These are phyloP conservation scores for Kodamaea hsintzibuensis DNA, from an alignment of 805 yeast genomes.

Conservation along the genomic window DNA sequence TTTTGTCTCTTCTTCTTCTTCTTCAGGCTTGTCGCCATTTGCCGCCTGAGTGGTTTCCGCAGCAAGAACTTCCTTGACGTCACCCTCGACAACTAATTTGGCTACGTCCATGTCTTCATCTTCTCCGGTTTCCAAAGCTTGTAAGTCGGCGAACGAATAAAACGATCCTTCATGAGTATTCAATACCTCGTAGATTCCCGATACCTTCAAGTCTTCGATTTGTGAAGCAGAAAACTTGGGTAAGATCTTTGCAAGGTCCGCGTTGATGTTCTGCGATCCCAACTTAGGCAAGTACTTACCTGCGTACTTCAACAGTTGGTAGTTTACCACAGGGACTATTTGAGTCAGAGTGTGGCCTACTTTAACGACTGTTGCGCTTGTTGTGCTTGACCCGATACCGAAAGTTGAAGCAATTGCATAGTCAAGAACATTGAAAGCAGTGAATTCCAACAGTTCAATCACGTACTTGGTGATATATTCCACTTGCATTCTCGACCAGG, in stretches of 20 bases:
- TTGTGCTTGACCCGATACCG: slow-evolving; percentile 61
- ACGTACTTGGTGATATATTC: slow-evolving; percentile 74
- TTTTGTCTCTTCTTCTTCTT: slow-evolving; percentile 35
- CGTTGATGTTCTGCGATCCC: slow-evolving; percentile 74
- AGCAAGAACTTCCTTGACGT: slow-evolving; percentile 26
- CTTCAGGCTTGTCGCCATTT: slow-evolving; percentile 23
- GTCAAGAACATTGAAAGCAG: slow-evolving; percentile 72
- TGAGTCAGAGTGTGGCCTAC: slow-evolving; percentile 77
- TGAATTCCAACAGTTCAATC: slow-evolving; percentile 70
- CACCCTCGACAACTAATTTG: slow-evolving; percentile 77
- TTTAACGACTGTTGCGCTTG: slow-evolving; percentile 75
- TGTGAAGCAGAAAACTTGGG: slow-evolving; percentile 60
- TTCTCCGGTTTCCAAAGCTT: slow-evolving; percentile 27
- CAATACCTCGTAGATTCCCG: slow-evolving; percentile 77
- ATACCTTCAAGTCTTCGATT: slow-evolving; percentile 71
- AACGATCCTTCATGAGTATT: slow-evolving; percentile 67
- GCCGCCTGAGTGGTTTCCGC: slow-evolving; percentile 10
- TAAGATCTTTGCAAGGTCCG: slow-evolving; percentile 49
- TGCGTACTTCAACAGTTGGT: slow-evolving; percentile 59
- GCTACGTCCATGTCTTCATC: slow-evolving; percentile 86
- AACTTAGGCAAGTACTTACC: slow-evolving; percentile 39
- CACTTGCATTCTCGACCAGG: slow-evolving; percentile 67
- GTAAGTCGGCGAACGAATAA: slow-evolving; percentile 56
- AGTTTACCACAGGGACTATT: slow-evolving; percentile 77
- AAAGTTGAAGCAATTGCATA: slow-evolving; percentile 67